phyloP scores from a whole-genome alignment of 768 basidiomycete genomes.

The Tulasnella sp. region DNA sequence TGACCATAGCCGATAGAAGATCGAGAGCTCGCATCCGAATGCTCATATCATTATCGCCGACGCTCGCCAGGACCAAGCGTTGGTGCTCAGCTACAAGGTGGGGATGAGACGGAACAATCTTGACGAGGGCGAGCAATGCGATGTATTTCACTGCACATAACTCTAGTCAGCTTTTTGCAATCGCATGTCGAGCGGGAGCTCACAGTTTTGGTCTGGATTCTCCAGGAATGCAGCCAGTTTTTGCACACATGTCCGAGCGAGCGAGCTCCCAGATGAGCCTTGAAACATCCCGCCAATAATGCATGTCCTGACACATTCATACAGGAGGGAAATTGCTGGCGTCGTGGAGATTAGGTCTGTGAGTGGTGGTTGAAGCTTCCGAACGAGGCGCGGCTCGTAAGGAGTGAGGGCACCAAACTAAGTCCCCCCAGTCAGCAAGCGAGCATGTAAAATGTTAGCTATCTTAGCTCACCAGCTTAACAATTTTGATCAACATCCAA shows the following conservation, averaged over 20 bases:
- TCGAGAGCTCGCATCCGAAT: conserved; percentile 96
- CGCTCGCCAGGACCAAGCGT: conserved; percentile 80
- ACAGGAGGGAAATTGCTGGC: conserved; percentile 88
- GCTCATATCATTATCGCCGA: conserved; percentile 90
- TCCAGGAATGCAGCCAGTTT: conserved; percentile 89
- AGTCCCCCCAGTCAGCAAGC: not conserved
- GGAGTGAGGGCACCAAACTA: conserved; percentile 94
- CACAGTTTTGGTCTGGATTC: conserved; percentile 93
- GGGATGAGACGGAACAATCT: conserved; percentile 90
- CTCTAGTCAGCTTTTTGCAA: not conserved
- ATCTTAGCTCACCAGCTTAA: conserved; percentile 72
- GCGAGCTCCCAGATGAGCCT: conserved; percentile 64
- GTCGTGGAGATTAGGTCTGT: conserved; percentile 95
- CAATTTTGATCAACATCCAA: conserved; percentile 99
- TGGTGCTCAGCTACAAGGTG: conserved; percentile 88
- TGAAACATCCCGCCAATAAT: conserved; percentile 96
- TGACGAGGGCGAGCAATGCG: conserved; percentile 87
- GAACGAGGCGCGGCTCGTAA: conserved; percentile 86
- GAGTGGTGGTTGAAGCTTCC: conserved; percentile 89
- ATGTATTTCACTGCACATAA: conserved; percentile 86
- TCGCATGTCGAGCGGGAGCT: conserved; percentile 36
- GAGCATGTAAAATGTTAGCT: conserved; percentile 23
- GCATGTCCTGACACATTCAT: conserved; percentile 97
- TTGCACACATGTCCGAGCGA: conserved; percentile 85
- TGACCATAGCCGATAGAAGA: conserved; percentile 89